phyloP scores from a whole-genome alignment of 768 basidiomycete species.

The Leucosporidium scottii region DNA sequence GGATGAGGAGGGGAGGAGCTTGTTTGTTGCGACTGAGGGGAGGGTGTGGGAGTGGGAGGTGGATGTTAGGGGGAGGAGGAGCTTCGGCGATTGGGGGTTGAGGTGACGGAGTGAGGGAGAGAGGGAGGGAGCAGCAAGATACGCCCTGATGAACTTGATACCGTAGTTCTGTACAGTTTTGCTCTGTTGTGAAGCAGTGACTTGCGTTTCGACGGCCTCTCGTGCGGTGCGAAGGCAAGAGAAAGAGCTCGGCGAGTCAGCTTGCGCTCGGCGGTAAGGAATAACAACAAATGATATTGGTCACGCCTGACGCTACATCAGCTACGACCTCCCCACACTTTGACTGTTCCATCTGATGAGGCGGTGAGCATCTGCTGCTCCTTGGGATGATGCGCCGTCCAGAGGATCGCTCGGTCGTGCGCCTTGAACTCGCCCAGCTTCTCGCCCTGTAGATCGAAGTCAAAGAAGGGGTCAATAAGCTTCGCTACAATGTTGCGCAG shows the following conservation, averaged over 20 bases:
- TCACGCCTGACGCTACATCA: too few species aligned
- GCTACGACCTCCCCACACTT: slow-evolving; percentile 57
- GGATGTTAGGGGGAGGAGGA: slow-evolving; percentile 15
- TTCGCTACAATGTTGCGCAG: too few species aligned
- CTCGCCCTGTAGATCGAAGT: slow-evolving; percentile 53
- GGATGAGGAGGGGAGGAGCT: slow-evolving; percentile 23
- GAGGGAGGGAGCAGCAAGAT: neutral
- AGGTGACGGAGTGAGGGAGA: neutral
- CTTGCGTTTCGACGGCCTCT: too few species aligned
- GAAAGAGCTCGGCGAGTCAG: too few species aligned
- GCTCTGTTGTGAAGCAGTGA: too few species aligned
- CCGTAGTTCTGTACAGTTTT: too few species aligned
- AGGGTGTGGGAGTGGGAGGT: slow-evolving; percentile 30
- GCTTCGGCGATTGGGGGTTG: neutral
- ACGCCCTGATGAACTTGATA: too few species aligned
- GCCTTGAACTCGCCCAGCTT: slow-evolving; percentile 59
- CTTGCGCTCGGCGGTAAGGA: too few species aligned
- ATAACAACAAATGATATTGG: too few species aligned
- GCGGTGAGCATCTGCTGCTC: slow-evolving; percentile 78
- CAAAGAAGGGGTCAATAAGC: too few species aligned
- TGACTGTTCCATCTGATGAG: slow-evolving; percentile 83
- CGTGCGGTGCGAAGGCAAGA: too few species aligned
- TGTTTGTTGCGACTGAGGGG: slow-evolving; percentile 20
- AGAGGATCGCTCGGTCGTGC: slow-evolving; percentile 78
- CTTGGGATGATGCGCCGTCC: slow-evolving; percentile 87